A percentile compares a stretch with the other conserved stretches of the same genome.
Evolutionary conservation across 108 stramenopile genomes (phyloP).

Genomic region (Nitzschia sp.): DNA sequence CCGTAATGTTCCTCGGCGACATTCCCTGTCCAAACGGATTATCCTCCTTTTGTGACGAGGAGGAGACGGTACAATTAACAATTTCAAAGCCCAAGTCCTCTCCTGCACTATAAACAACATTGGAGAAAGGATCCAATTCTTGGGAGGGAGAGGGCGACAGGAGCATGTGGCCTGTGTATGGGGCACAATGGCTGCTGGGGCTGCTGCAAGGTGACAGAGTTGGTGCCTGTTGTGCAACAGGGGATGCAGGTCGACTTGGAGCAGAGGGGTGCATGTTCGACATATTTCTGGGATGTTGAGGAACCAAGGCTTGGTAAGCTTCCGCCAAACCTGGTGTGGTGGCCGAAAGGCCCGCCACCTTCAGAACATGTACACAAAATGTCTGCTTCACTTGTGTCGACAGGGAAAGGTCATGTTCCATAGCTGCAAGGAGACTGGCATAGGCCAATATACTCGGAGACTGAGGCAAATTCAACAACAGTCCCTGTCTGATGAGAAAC

Average conservation of each 20-base stretch:
- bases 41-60: no score
- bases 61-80: neutral
- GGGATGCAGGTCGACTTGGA: neutral
- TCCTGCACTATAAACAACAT: conserved; percentile 18
- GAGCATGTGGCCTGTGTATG: neutral
- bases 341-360: conserved; percentile 11
- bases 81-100: conserved; percentile 19
- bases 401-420: conserved; percentile 22
- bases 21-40: no score
- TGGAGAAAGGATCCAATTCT: neutral
- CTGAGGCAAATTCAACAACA: neutral
- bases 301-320: conserved; percentile 8
- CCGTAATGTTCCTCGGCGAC: no score
- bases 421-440: conserved; percentile 37
- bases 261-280: neutral
- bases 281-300: no score
- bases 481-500: neutral
- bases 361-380: conserved; percentile 7
- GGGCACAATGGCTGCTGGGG: neutral
- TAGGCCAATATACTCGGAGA: conserved; percentile 38
- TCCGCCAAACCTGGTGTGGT: conserved; percentile 14
- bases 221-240: neutral
- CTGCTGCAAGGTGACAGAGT: neutral
- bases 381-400: conserved; percentile 10
- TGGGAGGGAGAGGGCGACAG: neutral